A percentile compares a stretch with the other conserved stretches of the same genome.
These are phyloP conservation scores for Acer campestre DNA, from an alignment of 345 rosid genomes.

Conservation along the genomic window DNA sequence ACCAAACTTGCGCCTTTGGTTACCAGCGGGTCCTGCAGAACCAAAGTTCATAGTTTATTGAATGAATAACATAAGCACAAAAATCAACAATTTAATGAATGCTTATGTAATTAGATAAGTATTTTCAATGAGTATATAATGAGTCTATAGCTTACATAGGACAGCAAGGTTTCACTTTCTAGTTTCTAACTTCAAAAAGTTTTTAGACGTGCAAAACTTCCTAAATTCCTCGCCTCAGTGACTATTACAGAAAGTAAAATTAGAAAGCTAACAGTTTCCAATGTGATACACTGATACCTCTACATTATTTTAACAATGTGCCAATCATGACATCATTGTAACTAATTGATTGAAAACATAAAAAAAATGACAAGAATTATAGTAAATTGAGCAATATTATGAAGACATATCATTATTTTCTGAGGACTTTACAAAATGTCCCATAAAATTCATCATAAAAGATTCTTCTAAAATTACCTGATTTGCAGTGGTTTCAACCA, in stretches of 20 bases:
- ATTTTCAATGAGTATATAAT: not conserved
- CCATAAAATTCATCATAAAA: not conserved
- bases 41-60: not conserved
- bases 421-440: not conserved
- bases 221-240: not conserved
- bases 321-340: not conserved
- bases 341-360: not conserved
- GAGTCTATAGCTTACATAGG: not conserved
- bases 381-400: not conserved
- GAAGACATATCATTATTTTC: not conserved
- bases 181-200: not conserved
- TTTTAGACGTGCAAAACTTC: not conserved
- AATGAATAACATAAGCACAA: not conserved
- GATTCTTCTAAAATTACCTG: slow-evolving; percentile 52
- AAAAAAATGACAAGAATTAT: not conserved
- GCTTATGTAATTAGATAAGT: not conserved
- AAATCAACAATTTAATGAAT: not conserved
- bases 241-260: not conserved
- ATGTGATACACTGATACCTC: too few species aligned
- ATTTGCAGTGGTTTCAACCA: slow-evolving; percentile 87
- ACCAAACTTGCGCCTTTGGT: slow-evolving; percentile 75
- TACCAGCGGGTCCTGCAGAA: slow-evolving; percentile 79
- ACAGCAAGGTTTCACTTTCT: not conserved
- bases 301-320: not conserved
- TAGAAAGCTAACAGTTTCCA: not conserved